Evolutionary conservation across 2,329 filamentous ascomycete genomes (phyloP), one percentile per base, ranked within the genome.

Genomic region (Alternaria postmessia): DNA sequence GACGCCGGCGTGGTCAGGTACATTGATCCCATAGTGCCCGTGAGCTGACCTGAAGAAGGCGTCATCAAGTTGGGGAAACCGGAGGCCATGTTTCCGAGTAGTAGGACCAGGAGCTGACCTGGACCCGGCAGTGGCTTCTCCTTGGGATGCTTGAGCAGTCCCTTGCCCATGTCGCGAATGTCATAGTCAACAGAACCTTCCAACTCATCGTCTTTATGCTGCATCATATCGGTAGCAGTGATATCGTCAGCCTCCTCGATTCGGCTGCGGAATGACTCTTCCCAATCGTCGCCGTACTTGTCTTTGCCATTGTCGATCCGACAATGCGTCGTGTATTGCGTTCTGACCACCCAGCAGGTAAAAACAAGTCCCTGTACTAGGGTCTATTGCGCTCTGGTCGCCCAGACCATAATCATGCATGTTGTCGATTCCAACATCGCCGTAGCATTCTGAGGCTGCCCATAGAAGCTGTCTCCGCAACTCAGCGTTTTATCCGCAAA

Each of bases 201-300:
- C 0, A 46, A 4, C n/a, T 72, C 65, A 1, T 64, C 54, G 0
- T 38, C 51, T 0, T 4, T 2, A 2, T 66, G 38, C 1, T 60
- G 57, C 4, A 76, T 71, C 3, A 72, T 36, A 9, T 73, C 66
- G 0, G 75, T 77, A 0, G 71, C 71, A 1, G 61, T 54, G 1
- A 39, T 28, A 24, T 73, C 67, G 1, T 60, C 44, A 0, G 66
- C 66, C 0, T 38, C n/a, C 0, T 39, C 9, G 43, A 76, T 70
- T 2, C 47, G 46, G 0, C 30, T 42, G 7, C 61, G 48, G 4
- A 56, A 26, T 0, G 57, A 11, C 0, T 32, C 52, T 8, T 70
- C 62, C 72, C 72, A 75, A 0, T 65, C 38, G 0, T 54, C 42
- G 4, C 70, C 69, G n/a, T 49, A 69, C 5, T 32, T 32, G 28